A percentile compares a stretch with the other conserved stretches of the same genome.
These are phyloP conservation scores for Pythium phragmitis DNA, from an alignment of 352 stramenopile genomes.

Conservation along the genomic window DNA sequence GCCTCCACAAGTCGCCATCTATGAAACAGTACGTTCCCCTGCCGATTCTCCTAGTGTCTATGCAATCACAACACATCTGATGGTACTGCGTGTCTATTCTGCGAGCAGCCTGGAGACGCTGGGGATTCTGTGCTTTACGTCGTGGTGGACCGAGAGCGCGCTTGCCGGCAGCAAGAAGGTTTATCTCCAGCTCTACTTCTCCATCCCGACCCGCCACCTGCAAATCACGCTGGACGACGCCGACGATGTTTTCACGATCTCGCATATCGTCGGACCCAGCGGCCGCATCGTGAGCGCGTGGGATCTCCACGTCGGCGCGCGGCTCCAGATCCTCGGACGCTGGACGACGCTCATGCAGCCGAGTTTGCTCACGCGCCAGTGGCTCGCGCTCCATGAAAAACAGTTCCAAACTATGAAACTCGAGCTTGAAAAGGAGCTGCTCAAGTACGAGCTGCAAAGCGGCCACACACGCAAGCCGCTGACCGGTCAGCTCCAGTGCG, in stretches of 20 bases:
- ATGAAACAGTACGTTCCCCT: slow-evolving; percentile 51
- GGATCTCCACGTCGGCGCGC: slow-evolving; percentile 69
- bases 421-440: slow-evolving; percentile 50
- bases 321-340: slow-evolving; percentile 56
- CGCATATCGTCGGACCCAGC: slow-evolving; percentile 49
- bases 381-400: slow-evolving; percentile 56
- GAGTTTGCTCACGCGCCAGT: slow-evolving; percentile 71
- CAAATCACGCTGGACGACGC: slow-evolving; percentile 65
- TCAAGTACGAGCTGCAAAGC: slow-evolving; percentile 59
- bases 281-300: slow-evolving; percentile 51
- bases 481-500: slow-evolving; percentile 45
- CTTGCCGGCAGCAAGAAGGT: slow-evolving; percentile 37
- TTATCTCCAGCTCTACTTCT: slow-evolving; percentile 60
- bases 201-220: slow-evolving; percentile 60
- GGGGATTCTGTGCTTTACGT: slow-evolving; percentile 69
- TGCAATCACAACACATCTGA: not conserved
- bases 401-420: slow-evolving; percentile 35
- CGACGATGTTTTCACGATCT: slow-evolving; percentile 76
- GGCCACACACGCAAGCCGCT: slow-evolving; percentile 30
- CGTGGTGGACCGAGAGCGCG: slow-evolving; percentile 62
- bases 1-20: slow-evolving; percentile 43
- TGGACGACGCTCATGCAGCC: slow-evolving; percentile 72
- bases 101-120: slow-evolving; percentile 42
- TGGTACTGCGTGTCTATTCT: not conserved
- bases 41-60: not conserved